Evolutionary conservation across 495 filamentous ascomycete genomes (phyloP).

Genomic region (Monascus purpureus): DNA sequence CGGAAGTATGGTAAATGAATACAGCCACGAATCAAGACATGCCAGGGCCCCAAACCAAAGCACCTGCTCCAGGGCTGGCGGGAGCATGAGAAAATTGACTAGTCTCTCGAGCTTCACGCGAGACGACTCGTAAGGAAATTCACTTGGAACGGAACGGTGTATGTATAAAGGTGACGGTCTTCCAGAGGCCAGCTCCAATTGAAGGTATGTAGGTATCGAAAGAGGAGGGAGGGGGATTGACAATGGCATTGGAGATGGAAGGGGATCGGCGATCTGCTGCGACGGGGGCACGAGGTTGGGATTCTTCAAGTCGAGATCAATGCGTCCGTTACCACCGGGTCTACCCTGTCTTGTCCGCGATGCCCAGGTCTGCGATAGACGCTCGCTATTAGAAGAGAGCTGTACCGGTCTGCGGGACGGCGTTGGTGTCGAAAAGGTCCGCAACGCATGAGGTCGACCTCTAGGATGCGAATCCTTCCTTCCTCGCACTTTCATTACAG

Average conservation of each 20-base stretch:
- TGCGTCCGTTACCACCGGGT: slow-evolving; percentile 6
- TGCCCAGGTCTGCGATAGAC: slow-evolving; percentile 24
- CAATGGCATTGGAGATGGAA: slow-evolving; percentile 53
- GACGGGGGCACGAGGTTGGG: slow-evolving; percentile 14
- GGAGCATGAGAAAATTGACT: slow-evolving; percentile 75
- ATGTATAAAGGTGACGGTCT: slow-evolving; percentile 81
- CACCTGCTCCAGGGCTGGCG: slow-evolving; percentile 69
- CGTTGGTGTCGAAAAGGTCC: slow-evolving; percentile 24
- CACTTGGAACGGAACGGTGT: slow-evolving; percentile 52
- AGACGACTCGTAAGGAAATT: slow-evolving; percentile 91
- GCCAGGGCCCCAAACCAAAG: slow-evolving; percentile 79
- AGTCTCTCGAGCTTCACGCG: slow-evolving; percentile 88
- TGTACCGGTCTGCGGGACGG: slow-evolving; percentile 12
- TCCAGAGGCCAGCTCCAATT: slow-evolving; percentile 73
- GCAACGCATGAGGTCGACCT: slow-evolving; percentile 20
- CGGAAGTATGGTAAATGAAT: slow-evolving; percentile 88
- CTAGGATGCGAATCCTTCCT: slow-evolving; percentile 12
- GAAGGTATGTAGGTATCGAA: slow-evolving; percentile 76
- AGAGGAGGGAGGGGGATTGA: slow-evolving; percentile 68
- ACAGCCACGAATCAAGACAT: slow-evolving; percentile 94
- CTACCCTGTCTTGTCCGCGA: slow-evolving; percentile 23
- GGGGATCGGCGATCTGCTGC: slow-evolving; percentile 18
- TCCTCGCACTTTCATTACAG: slow-evolving; percentile 8
- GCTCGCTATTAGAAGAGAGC: slow-evolving; percentile 14
- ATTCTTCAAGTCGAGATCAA: slow-evolving; percentile 27